phyloP scores from a whole-genome alignment of 768 basidiomycete genomes.

The Tulasnella sp. region DNA sequence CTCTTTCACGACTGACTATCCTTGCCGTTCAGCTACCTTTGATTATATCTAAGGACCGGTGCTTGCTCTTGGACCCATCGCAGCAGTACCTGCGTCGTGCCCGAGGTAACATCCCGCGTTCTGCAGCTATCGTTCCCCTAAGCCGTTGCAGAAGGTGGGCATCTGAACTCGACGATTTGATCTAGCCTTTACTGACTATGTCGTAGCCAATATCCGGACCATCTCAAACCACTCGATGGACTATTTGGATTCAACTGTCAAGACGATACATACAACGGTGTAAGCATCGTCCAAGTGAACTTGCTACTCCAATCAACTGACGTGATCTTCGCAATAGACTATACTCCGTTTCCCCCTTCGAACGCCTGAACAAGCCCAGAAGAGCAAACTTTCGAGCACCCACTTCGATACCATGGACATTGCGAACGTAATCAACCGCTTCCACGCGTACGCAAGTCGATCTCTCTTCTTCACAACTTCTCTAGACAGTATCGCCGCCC shows the following conservation, averaged over 20 bases:
- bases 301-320: background rate
- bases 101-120: background rate
- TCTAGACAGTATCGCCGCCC: background rate
- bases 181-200: background rate
- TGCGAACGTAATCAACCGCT: background rate
- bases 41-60: conserved; percentile 24
- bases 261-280: conserved; percentile 28
- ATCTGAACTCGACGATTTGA: too few species aligned
- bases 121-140: background rate
- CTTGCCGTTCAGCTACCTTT: conserved; percentile 20
- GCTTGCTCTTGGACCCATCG: conserved; percentile 37
- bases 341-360: conserved; percentile 38
- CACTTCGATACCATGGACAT: background rate
- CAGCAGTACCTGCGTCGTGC: conserved; percentile 29
- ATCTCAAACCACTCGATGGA: conserved; percentile 31
- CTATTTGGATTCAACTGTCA: conserved; percentile 30
- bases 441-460: background rate
- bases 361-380: conserved; percentile 21
- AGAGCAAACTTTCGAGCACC: conserved; percentile 4
- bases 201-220: conserved; percentile 32
- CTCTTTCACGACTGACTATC: background rate
- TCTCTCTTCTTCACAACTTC: background rate
- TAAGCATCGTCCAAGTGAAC: conserved; percentile 19
- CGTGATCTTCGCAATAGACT: conserved; percentile 24
- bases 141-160: background rate